These are phyloP conservation scores for Pilatotrama ljubarskyi DNA, from an alignment of 768 basidiomycete species.

Conservation along the genomic window DNA sequence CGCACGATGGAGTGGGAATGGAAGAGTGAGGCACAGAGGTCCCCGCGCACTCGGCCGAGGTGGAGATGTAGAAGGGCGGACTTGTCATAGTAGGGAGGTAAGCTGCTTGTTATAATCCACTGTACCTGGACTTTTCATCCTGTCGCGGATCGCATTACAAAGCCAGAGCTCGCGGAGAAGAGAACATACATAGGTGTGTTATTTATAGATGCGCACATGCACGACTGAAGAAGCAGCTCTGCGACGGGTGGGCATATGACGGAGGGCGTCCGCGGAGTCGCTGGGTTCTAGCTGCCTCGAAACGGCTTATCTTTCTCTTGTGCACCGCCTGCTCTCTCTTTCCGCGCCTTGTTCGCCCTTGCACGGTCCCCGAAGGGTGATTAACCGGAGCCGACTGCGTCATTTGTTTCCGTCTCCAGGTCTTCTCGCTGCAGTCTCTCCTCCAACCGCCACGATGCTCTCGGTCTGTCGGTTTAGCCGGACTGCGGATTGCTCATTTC, in stretches of 20 bases:
- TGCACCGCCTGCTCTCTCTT: neutral
- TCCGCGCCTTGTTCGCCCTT: neutral
- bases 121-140: neutral
- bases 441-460: slow-evolving; percentile 7
- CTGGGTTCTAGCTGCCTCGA: slow-evolving; percentile 1
- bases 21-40: neutral
- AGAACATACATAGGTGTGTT: neutral
- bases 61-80: neutral
- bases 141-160: neutral
- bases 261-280: slow-evolving; percentile 3
- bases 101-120: neutral
- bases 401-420: slow-evolving; percentile 1
- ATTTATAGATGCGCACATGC: neutral
- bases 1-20: neutral
- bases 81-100: slow-evolving; percentile 3
- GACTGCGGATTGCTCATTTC: neutral
- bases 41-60: neutral
- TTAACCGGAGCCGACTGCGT: slow-evolving; percentile 7
- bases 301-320: slow-evolving; percentile 10
- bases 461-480: neutral
- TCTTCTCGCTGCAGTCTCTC: neutral
- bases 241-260: neutral
- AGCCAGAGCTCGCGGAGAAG: neutral
- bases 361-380: neutral
- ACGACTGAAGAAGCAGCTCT: neutral